Conservation (phyloP, 257 asterid genomes). For the Osmanthus fragrans region DNA sequence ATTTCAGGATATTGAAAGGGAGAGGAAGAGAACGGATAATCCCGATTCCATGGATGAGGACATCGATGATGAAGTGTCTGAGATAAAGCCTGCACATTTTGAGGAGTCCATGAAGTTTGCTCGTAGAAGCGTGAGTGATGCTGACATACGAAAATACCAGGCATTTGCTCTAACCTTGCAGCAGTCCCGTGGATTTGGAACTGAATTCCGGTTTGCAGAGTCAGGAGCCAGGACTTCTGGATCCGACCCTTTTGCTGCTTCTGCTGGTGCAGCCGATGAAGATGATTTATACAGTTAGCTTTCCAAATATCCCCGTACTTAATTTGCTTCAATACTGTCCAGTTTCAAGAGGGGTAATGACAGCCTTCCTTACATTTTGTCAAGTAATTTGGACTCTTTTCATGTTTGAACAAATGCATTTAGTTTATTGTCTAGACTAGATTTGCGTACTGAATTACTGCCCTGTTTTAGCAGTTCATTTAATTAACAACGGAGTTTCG, state of each 20-base stretch:
- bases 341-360: not conserved
- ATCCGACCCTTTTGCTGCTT: constrained; percentile 50
- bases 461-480: not conserved
- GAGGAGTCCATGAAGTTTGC: too few species aligned
- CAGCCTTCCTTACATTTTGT: too few species aligned
- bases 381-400: not conserved
- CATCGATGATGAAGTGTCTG: too few species aligned
- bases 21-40: too few species aligned
- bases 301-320: not conserved
- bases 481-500: not conserved
- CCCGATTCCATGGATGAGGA: too few species aligned
- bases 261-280: constrained; percentile 56
- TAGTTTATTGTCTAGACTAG: not conserved
- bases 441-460: not conserved
- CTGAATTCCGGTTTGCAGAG: constrained; percentile 63
- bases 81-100: too few species aligned
- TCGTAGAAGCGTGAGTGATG: constrained; percentile 66
- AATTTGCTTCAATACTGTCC: not conserved
- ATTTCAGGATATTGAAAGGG: not conserved
- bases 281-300: constrained; percentile 52
- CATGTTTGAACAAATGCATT: not conserved
- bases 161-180: constrained; percentile 66
- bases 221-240: constrained; percentile 31
- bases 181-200: constrained; percentile 70
- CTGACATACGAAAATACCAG: constrained; percentile 74